Evolutionary conservation across 169 alveolate species (phyloP).

Genomic region (Besnoitia besnoiti): DNA sequence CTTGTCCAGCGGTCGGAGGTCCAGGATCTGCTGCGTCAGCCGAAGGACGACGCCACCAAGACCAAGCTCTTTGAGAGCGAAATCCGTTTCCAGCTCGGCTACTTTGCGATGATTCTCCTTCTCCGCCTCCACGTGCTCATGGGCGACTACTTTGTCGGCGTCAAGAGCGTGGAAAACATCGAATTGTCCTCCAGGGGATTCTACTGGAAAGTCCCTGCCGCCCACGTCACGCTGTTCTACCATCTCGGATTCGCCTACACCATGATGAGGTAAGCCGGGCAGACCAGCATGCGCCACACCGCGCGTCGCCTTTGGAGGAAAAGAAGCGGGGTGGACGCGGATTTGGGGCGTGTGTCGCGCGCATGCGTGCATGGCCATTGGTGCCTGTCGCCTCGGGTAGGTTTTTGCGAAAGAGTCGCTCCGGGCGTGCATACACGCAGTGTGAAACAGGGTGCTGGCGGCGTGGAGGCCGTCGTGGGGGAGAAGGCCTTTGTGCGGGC

Average conservation of each 20-base stretch:
- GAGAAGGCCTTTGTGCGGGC: no score
- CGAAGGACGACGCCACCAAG: slow-evolving; percentile 15
- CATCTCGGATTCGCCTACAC: slow-evolving; percentile 83
- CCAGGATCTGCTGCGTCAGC: slow-evolving; percentile 31
- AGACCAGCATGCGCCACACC: background rate
- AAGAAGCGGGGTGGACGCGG: no score
- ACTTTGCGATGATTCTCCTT: slow-evolving; percentile 77
- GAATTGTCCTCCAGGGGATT: slow-evolving; percentile 76
- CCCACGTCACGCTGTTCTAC: slow-evolving; percentile 80
- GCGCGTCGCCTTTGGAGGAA: background rate
- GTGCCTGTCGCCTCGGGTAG: no score
- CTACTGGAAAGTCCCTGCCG: slow-evolving; percentile 85
- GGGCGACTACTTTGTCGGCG: slow-evolving; percentile 84
- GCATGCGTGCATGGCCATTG: no score
- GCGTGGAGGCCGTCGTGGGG: no score
- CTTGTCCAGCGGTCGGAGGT: slow-evolving; percentile 47
- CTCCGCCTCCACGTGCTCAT: slow-evolving; percentile 60
- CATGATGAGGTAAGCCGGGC: slow-evolving; percentile 74
- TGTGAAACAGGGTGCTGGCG: no score
- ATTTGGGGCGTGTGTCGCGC: no score
- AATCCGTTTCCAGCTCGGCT: slow-evolving; percentile 75
- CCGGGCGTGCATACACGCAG: no score
- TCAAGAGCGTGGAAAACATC: slow-evolving; percentile 74
- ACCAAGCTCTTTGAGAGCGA: slow-evolving; percentile 19
- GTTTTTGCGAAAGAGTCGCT: no score